Conservation (phyloP, 768 basidiomycete genomes). For the Favolaschia claudopus region DNA sequence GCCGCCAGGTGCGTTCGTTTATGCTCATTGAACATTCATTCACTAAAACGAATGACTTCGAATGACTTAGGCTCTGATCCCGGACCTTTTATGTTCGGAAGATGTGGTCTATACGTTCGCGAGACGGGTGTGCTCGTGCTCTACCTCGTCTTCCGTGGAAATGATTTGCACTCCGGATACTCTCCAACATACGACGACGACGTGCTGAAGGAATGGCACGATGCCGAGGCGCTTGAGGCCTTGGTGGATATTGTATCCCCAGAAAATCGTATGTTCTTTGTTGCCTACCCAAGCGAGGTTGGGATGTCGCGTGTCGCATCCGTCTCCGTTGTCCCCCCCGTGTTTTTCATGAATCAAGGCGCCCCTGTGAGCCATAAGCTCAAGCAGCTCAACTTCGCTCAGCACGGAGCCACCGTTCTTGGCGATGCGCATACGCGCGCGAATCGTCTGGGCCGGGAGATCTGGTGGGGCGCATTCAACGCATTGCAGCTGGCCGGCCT, state of each 20-base stretch:
- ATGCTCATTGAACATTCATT: too few species aligned
- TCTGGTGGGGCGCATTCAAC: too few species aligned
- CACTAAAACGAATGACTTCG: too few species aligned
- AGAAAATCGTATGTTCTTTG: background rate
- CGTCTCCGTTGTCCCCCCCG: background rate
- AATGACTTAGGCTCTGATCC: background rate
- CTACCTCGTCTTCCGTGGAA: constrained; percentile 5
- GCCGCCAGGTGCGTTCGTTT: background rate
- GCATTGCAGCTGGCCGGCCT: too few species aligned
- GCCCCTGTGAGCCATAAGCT: too few species aligned
- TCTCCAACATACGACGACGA: background rate
- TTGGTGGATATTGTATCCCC: background rate
- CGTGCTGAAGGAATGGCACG: background rate
- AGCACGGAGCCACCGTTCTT: too few species aligned
- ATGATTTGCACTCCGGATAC: constrained; percentile 2
- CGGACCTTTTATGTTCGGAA: constrained; percentile 3
- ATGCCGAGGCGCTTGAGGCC: background rate
- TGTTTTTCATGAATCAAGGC: background rate
- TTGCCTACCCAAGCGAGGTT: background rate
- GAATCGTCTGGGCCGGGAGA: too few species aligned
- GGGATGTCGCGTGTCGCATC: background rate
- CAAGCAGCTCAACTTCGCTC: too few species aligned
- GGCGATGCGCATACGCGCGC: too few species aligned
- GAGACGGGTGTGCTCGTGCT: background rate
- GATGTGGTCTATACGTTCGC: background rate